These are phyloP conservation scores for Emericellopsis terricola DNA, from an alignment of 495 filamentous ascomycete species.

Conservation along the genomic window DNA sequence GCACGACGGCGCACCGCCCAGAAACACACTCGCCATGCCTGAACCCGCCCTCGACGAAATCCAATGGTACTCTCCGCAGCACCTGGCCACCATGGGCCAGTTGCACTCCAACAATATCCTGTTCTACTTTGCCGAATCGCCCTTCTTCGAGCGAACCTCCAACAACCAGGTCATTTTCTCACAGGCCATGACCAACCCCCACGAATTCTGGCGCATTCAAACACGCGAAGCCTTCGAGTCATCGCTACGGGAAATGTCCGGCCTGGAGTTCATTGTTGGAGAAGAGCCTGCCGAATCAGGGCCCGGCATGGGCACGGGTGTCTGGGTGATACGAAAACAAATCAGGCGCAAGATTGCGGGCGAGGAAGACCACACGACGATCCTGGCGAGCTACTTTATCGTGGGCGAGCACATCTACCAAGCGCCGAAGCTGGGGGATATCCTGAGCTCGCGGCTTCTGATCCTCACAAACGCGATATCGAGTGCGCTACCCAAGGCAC, in stretches of 20 bases:
- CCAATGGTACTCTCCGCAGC: constrained; percentile 46
- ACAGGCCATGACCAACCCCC: constrained; percentile 55
- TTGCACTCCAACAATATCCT: constrained; percentile 52
- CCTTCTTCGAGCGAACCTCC: constrained; percentile 78
- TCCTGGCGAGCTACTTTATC: constrained; percentile 68
- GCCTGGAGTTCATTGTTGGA: constrained; percentile 66
- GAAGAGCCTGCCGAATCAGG: constrained; percentile 54
- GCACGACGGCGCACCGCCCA: neutral
- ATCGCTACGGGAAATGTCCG: constrained; percentile 57
- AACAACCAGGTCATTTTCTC: constrained; percentile 67
- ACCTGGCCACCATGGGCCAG: constrained; percentile 38
- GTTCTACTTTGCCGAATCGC: constrained; percentile 77
- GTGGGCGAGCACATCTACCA: constrained; percentile 76
- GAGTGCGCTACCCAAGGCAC: constrained; percentile 36
- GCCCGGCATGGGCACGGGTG: constrained; percentile 43
- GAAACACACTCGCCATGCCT: constrained; percentile 10
- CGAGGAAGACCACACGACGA: constrained; percentile 44
- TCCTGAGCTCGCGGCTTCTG: constrained; percentile 63
- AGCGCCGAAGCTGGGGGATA: constrained; percentile 65
- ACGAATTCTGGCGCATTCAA: constrained; percentile 35
- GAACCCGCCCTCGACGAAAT: constrained; percentile 60
- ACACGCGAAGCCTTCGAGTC: constrained; percentile 69
- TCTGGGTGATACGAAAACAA: constrained; percentile 92
- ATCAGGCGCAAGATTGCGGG: constrained; percentile 41
- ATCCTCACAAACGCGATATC: constrained; percentile 43